These are phyloP conservation scores for Aurinia saxatilis DNA, from an alignment of 345 rosid species.

Conservation along the genomic window DNA sequence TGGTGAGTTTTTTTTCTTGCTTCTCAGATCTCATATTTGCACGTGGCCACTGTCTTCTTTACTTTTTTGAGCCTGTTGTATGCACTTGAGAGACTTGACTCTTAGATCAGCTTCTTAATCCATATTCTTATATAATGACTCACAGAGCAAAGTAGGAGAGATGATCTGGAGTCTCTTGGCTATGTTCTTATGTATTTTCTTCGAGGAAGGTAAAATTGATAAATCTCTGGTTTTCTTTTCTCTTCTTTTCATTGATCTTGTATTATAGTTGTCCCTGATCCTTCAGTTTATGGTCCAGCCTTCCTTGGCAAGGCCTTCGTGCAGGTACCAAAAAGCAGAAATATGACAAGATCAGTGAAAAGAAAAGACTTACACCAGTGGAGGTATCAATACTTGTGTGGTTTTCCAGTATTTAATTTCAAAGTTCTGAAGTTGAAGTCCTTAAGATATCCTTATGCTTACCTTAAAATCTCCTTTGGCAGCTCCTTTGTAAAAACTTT, in stretches of 20 bases:
- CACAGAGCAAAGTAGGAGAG: constrained; percentile 99
- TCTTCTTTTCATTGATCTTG: neutral
- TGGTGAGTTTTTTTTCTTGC: constrained; percentile 39
- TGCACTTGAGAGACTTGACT: constrained; percentile 6
- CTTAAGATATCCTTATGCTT: neutral
- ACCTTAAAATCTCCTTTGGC: constrained; percentile 6
- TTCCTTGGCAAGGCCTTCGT: constrained; percentile 96
- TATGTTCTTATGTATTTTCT: constrained; percentile 93
- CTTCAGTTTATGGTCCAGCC: constrained; percentile 38
- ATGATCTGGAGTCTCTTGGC: constrained; percentile 97
- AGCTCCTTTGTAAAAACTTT: constrained; percentile 88
- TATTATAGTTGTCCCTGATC: constrained; percentile 1
- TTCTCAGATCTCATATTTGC: neutral
- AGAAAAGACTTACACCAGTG: constrained; percentile 77
- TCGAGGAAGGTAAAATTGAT: constrained; percentile 72
- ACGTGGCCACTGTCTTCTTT: neutral
- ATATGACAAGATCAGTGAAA: constrained; percentile 92
- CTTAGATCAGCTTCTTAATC: neutral
- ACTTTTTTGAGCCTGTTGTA: neutral
- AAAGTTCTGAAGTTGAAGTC: neutral
- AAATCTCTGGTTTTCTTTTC: neutral
- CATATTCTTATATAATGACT: neutral
- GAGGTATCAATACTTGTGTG: constrained; percentile 48
- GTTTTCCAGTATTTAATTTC: neutral
- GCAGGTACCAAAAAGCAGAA: constrained; percentile 98